Conservation (phyloP, 441 rosid species). For the Eugenia klotzschiana region DNA sequence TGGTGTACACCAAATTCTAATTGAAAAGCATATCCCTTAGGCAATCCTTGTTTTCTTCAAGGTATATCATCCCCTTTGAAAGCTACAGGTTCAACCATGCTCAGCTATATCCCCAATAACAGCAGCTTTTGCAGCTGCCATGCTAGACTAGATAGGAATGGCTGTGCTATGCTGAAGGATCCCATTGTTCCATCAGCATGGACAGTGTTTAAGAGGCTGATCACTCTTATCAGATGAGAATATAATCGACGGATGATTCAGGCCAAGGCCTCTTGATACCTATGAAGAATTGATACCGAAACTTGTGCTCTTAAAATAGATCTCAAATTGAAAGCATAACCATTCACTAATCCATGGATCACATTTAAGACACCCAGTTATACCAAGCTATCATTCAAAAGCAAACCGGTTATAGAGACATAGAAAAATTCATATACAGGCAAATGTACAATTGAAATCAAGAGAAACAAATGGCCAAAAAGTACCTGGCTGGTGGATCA, state of each 20-base stretch:
- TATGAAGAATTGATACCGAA: neutral
- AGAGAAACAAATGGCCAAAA: neutral
- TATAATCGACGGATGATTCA: neutral
- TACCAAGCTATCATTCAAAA: neutral
- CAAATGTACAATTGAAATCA: neutral
- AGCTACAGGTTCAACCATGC: neutral
- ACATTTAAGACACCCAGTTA: neutral
- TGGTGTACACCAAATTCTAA: neutral
- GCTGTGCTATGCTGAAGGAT: neutral
- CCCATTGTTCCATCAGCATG: neutral
- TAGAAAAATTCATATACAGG: neutral
- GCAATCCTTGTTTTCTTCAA: neutral
- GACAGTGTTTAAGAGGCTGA: neutral
- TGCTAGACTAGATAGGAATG: neutral
- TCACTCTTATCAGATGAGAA: neutral
- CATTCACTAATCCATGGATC: neutral
- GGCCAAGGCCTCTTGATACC: neutral
- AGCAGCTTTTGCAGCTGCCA: neutral
- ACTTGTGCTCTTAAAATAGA: neutral
- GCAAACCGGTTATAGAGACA: neutral
- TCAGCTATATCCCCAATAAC: neutral
- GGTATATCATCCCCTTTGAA: neutral
- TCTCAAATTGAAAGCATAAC: neutral
- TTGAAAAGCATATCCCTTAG: neutral
- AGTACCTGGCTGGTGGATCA: constrained; percentile 46